A percentile compares a stretch with the other conserved stretches of the same genome.
These are phyloP conservation scores for Alternaria postmessia DNA, from an alignment of 2,329 filamentous ascomycete species.

Conservation along the genomic window DNA sequence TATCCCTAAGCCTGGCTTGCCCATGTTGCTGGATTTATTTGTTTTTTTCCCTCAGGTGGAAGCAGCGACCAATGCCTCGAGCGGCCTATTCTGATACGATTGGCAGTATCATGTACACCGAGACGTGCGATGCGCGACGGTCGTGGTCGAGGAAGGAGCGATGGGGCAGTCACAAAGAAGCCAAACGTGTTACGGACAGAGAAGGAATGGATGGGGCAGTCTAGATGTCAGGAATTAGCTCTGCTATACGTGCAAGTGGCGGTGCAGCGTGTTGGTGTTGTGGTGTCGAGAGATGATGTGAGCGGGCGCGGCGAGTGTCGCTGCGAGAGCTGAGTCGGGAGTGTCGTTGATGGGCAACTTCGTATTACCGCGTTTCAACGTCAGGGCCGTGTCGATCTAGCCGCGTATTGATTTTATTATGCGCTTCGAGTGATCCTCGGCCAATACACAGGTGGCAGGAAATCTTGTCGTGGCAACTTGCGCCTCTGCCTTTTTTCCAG, in stretches of 20 bases:
- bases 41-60: slow-evolving; percentile 1
- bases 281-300: slow-evolving; percentile 8
- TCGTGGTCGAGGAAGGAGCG: slow-evolving; percentile 12
- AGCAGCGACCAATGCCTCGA: slow-evolving; percentile 25
- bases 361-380: slow-evolving; percentile 21
- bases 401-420: slow-evolving; percentile 2
- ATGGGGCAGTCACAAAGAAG: background rate
- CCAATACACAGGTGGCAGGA: slow-evolving; percentile 10
- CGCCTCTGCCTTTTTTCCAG: slow-evolving; percentile 1
- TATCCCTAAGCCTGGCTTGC: slow-evolving; percentile 43
- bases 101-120: slow-evolving; percentile 29
- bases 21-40: slow-evolving; percentile 29
- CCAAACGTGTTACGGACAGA: slow-evolving; percentile 1
- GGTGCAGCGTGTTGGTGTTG: slow-evolving; percentile 6
- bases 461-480: slow-evolving; percentile 9
- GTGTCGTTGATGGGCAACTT: slow-evolving; percentile 7
- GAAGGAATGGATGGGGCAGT: slow-evolving; percentile 16
- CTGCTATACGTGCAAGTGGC: slow-evolving; percentile 4
- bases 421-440: background rate
- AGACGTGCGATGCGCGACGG: slow-evolving; percentile 7
- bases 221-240: slow-evolving; percentile 6
- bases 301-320: slow-evolving; percentile 7
- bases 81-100: slow-evolving; percentile 28
- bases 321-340: slow-evolving; percentile 13
- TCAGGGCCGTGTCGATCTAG: slow-evolving; percentile 11